Evolutionary conservation across 345 rosid genomes (phyloP).

Genomic region (Pelargonium nanum): DNA sequence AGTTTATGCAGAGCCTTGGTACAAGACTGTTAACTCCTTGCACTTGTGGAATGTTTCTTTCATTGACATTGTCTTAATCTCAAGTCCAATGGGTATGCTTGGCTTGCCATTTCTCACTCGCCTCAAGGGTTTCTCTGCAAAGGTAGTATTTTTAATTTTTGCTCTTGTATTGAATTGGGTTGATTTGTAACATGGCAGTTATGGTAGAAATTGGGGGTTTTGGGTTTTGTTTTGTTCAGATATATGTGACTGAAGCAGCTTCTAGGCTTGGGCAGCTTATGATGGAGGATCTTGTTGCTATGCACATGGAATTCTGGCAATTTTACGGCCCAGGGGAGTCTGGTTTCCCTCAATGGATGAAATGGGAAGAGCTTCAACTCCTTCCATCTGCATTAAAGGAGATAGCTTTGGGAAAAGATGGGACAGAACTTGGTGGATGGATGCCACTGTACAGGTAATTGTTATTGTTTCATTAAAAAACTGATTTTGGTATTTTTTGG

Average conservation of each 20-base stretch:
- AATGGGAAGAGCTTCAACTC: conserved; percentile 45
- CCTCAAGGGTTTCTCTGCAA: conserved; percentile 51
- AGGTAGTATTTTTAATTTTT: conserved; percentile 27
- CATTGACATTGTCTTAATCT: conserved; percentile 62
- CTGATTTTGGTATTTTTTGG: not conserved
- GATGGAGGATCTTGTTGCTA: conserved; percentile 82
- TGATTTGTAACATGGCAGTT: not conserved
- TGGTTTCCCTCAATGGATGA: conserved; percentile 54
- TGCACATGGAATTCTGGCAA: conserved; percentile 54
- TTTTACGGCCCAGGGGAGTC: conserved; percentile 47
- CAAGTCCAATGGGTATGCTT: conserved; percentile 72
- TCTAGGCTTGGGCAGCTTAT: conserved; percentile 60
- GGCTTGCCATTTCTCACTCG: conserved; percentile 76
- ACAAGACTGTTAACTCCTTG: conserved; percentile 55
- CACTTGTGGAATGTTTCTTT: conserved; percentile 76
- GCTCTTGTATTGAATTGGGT: conserved; percentile 3
- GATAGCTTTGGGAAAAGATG: conserved; percentile 46
- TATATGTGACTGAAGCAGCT: conserved; percentile 71
- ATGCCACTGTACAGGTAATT: conserved; percentile 69
- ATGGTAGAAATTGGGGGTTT: not conserved
- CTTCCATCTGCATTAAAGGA: conserved; percentile 46
- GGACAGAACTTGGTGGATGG: conserved; percentile 68
- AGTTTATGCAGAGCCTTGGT: conserved; percentile 66
- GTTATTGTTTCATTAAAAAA: not conserved
- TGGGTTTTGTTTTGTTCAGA: conserved; percentile 17